Evolutionary conservation across 1,284 basidiomycete genomes (phyloP), one percentile per base, ranked within the genome.

Genomic region (Mycosarcoma mackinlayi): DNA sequence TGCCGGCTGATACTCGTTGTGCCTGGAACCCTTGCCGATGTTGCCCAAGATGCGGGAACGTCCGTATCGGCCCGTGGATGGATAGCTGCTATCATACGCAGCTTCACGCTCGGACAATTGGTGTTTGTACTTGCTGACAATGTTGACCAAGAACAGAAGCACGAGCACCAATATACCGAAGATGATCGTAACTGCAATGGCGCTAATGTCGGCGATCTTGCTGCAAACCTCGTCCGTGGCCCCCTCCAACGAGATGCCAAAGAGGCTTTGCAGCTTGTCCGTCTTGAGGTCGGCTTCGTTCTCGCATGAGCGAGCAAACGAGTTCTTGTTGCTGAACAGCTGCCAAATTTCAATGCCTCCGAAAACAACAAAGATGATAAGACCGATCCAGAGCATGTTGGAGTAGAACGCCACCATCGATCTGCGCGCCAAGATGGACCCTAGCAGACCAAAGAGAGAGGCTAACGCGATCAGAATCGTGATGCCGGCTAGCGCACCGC

Each of bases 41-140:
- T 59, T 51, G 16, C 49, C 56, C n/a, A 46, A 59, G 4, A 45
- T 25, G 23, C 10, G 42, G 18, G 21, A 30, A 16, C 42, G 11
- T 18, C 13, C 7, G 21, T 16, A 16, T 14, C 47, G 13, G 16
- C 27, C 27, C 11, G 10, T 18, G 23, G 30, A 28, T 8, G 23
- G 13, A 27, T 46, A 19, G 6, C 30, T 23, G 14, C 16, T n/a
- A n/a, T n/a, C 35, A 9, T 45, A 19, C 9, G 52, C 19, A 1
- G 42, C 42, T 14, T 54, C 40, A 6, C 45, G 39, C 47, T 55
- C 40, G 18, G 45, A 25, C 10, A 65, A 39, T 46, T 65, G 55
- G 8, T 53, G 49, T 30, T 57, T 58, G 55, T 65, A 65, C 50
- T 58, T 51, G 24, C 45, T 51, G 23, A 65, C 62, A 25, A 65